Base-by-base conservation (phyloP, 768 basidiomycete species). In the Mycena polygramma region DNA sequence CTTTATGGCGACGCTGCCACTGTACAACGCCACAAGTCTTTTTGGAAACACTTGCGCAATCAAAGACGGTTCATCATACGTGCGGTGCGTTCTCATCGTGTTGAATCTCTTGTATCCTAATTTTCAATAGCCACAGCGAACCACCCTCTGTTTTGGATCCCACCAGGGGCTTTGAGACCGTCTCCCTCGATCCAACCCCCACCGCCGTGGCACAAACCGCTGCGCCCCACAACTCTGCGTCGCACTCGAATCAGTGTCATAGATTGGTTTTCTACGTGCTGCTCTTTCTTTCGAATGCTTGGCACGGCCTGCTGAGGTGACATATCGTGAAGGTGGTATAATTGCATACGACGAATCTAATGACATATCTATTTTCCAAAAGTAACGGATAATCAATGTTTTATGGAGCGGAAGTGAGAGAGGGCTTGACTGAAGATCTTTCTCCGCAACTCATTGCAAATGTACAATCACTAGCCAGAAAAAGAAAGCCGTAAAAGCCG, bases 41-140 rank as follows among this genome's bases (percentile, higher is more conserved):
- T 72, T 68, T 46, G 71, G 71, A 20, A 68, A 68, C 45, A 59
- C 57, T 8, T 72, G 71, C 24, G 22, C 36, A 14, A 43, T 68
- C 9, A n/a, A 49, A 22, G 69, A 65, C 39, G 26, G 59, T 14
- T 22, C 48, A 4, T 6, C 10, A 1, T 36, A 57, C 24, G 43
- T 10, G n/a, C 62, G 63, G 62, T 63, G 22, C 30, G 24, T 48
- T 43, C 62, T 54, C 10, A 9, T 54, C 35, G 7, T 36, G 7
- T 36, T 2, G n/a, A 14, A 17, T 36, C 4, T 30, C 53, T n/a
- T 3, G 19, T 19, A 7, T 30, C 26, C 35, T 9, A 57, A 45
- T 59, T 2, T 30, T 24, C 37, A 24, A 37, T 37, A 70, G 68
- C 7, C 62, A 70, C 35, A 65, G 22, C 53, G 48, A 14, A 17